phyloP scores from a whole-genome alignment of 305 asterid genomes.

The Ajuga reptans region DNA sequence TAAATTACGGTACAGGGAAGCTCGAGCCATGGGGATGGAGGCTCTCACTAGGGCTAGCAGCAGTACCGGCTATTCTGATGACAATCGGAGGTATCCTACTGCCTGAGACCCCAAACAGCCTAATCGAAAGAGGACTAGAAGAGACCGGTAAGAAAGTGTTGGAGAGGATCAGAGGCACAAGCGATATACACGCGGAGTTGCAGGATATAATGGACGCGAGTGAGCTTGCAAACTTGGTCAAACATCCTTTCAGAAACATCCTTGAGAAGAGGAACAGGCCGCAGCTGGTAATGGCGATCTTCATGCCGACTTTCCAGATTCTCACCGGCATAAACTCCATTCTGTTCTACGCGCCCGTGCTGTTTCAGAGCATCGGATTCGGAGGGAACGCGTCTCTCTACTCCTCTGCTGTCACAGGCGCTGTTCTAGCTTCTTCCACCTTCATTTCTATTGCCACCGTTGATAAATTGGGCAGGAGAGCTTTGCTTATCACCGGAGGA shows the following conservation, averaged over 20 bases:
- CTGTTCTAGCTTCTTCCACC: constrained; percentile 73
- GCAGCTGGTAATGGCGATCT: constrained; percentile 68
- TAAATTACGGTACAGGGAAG: constrained; percentile 70
- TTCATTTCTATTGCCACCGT: constrained; percentile 67
- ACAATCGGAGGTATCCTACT: constrained; percentile 68
- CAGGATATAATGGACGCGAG: constrained; percentile 83
- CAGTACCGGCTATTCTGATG: constrained; percentile 68
- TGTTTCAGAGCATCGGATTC: constrained; percentile 82
- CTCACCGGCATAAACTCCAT: constrained; percentile 89
- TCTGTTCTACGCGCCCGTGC: constrained; percentile 82
- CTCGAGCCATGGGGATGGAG: constrained; percentile 94
- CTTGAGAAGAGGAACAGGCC: constrained; percentile 64
- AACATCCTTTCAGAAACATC: constrained; percentile 76
- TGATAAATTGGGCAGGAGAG: constrained; percentile 67
- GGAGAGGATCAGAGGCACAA: constrained; percentile 69
- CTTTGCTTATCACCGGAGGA: constrained; percentile 67
- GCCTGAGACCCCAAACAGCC: constrained; percentile 92
- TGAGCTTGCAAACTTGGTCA: constrained; percentile 53
- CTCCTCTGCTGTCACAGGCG: constrained; percentile 89
- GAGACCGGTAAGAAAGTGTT: constrained; percentile 45
- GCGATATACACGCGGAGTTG: constrained; percentile 61
- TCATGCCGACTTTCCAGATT: constrained; percentile 83
- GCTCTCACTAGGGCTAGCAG: constrained; percentile 85
- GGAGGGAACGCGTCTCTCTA: constrained; percentile 57
- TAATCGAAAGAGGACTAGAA: constrained; percentile 57